Percentiles rank a stretch among this genome's conserved stretches.
Conservation (phyloP, 371 early-diverging fungal genomes). For the Apophysomyces trapeziformis region DNA sequence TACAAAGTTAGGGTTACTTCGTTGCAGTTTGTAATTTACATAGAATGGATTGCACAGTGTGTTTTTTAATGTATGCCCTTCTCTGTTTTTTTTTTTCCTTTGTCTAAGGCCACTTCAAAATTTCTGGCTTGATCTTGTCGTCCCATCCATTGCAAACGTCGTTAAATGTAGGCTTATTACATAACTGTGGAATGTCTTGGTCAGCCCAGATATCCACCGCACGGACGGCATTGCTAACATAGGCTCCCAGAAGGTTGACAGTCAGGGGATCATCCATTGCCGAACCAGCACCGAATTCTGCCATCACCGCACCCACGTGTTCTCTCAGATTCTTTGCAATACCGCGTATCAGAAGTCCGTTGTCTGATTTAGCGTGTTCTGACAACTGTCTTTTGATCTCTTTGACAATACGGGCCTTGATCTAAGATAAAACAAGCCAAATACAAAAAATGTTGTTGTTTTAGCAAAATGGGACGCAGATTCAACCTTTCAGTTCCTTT, state of each 20-base stretch:
- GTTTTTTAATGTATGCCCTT: too few relatives aligned
- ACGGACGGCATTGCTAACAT: conserved; percentile 32
- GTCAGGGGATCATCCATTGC: conserved; percentile 33
- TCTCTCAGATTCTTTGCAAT: conserved; percentile 36
- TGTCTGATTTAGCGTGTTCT: conserved; percentile 40
- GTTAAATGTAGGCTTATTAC: conserved; percentile 33
- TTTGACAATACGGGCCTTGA: conserved; percentile 46
- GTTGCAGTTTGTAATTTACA: background rate
- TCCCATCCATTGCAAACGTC: conserved; percentile 51
- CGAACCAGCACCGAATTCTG: conserved; percentile 45
- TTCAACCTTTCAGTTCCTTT: conserved; percentile 6
- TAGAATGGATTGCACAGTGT: background rate
- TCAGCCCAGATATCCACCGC: conserved; percentile 41
- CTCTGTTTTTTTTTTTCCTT: background rate
- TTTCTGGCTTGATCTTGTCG: conserved; percentile 42
- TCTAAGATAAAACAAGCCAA: conserved; percentile 17
- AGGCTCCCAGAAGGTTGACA: conserved; percentile 23
- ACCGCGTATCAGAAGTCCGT: conserved; percentile 40
- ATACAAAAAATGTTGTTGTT: background rate
- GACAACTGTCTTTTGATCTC: conserved; percentile 39
- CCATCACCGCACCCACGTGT: conserved; percentile 31
- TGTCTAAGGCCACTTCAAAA: conserved; percentile 54
- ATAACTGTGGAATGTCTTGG: conserved; percentile 37
- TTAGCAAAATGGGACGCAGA: background rate
- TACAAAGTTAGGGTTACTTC: background rate